Base-by-base conservation (phyloP, 2,329 filamentous ascomycete genomes). In the Cordyceps fumosorosea region DNA sequence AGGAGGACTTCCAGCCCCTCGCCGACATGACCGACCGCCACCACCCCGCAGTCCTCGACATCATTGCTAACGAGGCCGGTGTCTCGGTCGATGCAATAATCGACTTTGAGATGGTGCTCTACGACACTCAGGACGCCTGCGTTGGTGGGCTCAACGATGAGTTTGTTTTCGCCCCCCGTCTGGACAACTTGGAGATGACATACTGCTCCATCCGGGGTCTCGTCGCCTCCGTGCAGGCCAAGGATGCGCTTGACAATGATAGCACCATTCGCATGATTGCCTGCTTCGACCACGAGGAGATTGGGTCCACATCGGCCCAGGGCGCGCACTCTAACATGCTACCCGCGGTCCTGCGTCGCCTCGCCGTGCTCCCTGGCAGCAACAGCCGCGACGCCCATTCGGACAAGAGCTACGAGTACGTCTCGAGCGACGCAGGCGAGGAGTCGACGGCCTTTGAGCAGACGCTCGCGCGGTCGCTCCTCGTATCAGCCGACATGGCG, bases 231-330 rank as follows among this genome's bases (percentile, higher is more conserved):
- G 79, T 96, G 29, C 76, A 81, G 22, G 81, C 84, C 3, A 73
- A 84, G 14, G 77, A 80, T 4, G 83, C 88, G 6, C 83, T 98
- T 32, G 85, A 91, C 50, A 77, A 88, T 24, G 93, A 97, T 71
- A 80, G 84, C 3, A 88, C 85, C 20, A 97, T 98, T 70, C 91
- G 95, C 52, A 81, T 99, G n/a, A 89, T 96, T 67, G 89, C 92
- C 42, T 90, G 93, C 76, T 99, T 99, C 74, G 95, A 99, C 73
- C 93, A 99, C 77, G 95, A 99, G 76, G 95, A 99, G 74, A 95
- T 99, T 70, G 95, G 95, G 60, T 96, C 91, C 65, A 87, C 85
- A 63, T 96, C 92, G 3, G 93, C 93, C 5, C 95, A 99, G 71
- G 95, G 95, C 65, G 95, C 95, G 20, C 87, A 96, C 76, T 96